Base-by-base conservation (phyloP, 2,329 filamentous ascomycete species). In the Clarireedia hainanense region DNA sequence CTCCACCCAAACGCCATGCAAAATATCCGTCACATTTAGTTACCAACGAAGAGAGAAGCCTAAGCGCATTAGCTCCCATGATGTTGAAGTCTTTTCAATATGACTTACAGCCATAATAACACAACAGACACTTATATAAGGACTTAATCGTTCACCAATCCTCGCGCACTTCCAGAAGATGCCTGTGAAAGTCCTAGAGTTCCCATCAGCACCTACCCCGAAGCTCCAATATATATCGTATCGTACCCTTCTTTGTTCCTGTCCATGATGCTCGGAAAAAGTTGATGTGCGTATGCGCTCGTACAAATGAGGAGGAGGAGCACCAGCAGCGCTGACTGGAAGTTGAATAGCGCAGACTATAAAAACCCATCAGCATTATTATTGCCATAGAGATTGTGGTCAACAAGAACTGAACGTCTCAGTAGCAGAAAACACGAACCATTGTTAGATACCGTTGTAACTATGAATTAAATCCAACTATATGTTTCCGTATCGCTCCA, bases 341-440 rank as follows among this genome's bases (percentile, higher is more conserved):
- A 97, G 76, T 97, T 97, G 85, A 99, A 96, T 68, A 99, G 86
- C 55, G 94, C 94, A 58, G 94, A 88, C 94, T 96, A 68, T n/a
- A 49, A 17, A 30, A 5, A 15, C 23, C 20, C 15, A 24, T 57
- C 50, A 57, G 36, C 17, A 42, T 40, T 42, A 6, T 9, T 34
- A 6, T 17, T n/a, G 4, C 15, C 7, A 14, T 20, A n/a, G 12
- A 24, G 10, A 20, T 26, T 20, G 9, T 24, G 23, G 30, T 5
- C 17, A 4, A 17, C 6, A 30, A n/a, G 15, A 23, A n/a, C 7
- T 4, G 15, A n/a, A 2, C 6, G 4, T 34, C 17, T 20, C 14
- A 6, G 17, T 39, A 7, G 5, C 15, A 20, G 10, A 17, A 43
- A 24, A 47, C 9, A 47, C 43, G 6, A 15, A 47, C 43, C 43